phyloP scores from a whole-genome alignment of 176 grass and related monocot species.

The Aegilops longissima region DNA sequence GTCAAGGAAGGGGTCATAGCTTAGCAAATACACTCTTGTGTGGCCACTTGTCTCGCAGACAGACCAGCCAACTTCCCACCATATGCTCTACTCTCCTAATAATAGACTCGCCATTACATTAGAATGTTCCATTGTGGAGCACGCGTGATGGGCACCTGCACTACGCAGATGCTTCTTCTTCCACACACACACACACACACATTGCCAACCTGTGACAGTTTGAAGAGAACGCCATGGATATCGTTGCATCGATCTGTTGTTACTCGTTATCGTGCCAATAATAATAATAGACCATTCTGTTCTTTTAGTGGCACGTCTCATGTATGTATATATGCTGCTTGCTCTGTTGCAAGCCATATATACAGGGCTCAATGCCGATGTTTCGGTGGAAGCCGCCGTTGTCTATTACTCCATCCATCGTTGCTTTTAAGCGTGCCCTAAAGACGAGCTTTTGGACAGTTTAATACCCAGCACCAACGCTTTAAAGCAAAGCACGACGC shows the following conservation, averaged over 20 bases:
- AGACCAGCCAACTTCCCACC: background rate
- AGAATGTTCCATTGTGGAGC: background rate
- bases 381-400: background rate
- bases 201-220: background rate
- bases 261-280: background rate
- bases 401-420: background rate
- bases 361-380: background rate
- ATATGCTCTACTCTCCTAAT: background rate
- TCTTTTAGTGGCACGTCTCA: background rate
- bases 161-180: background rate
- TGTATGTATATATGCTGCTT: background rate
- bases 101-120: background rate
- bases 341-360: background rate
- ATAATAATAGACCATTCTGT: background rate
- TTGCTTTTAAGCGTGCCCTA: conserved; percentile 30
- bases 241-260: too few species aligned
- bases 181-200: background rate
- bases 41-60: background rate
- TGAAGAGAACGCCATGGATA: too few species aligned
- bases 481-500: conserved; percentile 33
- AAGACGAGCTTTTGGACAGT: conserved; percentile 6
- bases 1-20: background rate
- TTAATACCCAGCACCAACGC: background rate
- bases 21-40: background rate
- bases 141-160: background rate